Evolutionary conservation across 73 alveolate species (phyloP).

Genomic region (Tetrahymena malaccensis): DNA sequence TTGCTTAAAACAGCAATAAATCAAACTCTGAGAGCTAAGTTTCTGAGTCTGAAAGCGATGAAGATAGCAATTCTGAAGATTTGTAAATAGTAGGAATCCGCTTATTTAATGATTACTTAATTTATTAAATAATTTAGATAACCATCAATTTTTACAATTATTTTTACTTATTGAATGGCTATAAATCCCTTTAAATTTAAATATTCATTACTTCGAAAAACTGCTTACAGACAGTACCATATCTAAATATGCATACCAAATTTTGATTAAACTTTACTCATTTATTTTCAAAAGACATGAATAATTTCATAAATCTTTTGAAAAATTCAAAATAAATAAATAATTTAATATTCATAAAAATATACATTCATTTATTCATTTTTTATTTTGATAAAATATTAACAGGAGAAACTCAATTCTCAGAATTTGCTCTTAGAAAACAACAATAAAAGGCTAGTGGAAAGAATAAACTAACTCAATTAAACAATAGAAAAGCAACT

Average conservation of each 20-base stretch:
- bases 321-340: too few species aligned
- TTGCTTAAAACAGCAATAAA: neutral
- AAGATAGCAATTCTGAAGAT: neutral
- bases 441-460: neutral
- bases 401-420: neutral
- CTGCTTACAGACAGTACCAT: neutral
- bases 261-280: too few species aligned
- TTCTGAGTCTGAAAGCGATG: neutral
- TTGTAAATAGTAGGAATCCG: neutral
- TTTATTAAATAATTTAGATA: neutral
- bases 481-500: neutral
- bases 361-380: too few species aligned
- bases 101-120: neutral
- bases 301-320: too few species aligned
- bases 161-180: neutral
- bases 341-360: too few species aligned
- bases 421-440: neutral
- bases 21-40: neutral
- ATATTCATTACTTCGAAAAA: neutral
- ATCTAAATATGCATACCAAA: neutral
- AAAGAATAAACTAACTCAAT: neutral
- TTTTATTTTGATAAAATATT: neutral
- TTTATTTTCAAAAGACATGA: too few species aligned
- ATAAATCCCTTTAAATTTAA: neutral
- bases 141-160: neutral